Conservation (phyloP, 2,329 filamentous ascomycete species). For the Blastomyces parvus region DNA sequence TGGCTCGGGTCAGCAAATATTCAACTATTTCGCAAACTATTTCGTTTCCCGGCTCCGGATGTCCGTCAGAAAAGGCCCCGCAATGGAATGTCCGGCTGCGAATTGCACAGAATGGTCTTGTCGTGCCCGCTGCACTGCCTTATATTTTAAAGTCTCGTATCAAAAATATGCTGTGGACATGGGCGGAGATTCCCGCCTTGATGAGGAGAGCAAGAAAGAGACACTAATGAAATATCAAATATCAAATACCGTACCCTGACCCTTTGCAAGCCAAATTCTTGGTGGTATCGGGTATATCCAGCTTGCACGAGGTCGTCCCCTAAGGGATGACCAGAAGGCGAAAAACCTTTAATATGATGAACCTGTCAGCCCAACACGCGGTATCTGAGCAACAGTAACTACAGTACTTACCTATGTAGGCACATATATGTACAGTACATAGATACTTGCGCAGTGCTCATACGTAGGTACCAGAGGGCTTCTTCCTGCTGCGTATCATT, state of each 20-base stretch:
- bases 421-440: too few relatives aligned
- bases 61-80: not conserved
- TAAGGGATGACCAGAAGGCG: too few relatives aligned
- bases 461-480: too few relatives aligned
- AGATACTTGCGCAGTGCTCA: too few relatives aligned
- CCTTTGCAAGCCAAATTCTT: not conserved
- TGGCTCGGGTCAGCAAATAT: not conserved
- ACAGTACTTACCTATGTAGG: too few relatives aligned
- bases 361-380: not conserved
- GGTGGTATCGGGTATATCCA: not conserved
- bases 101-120: not conserved
- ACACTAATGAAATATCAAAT: not conserved
- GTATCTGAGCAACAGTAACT: not conserved
- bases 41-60: not conserved
- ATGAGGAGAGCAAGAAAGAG: not conserved
- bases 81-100: not conserved
- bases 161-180: not conserved
- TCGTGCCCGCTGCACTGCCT: not conserved
- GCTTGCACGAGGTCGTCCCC: too few relatives aligned
- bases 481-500: not conserved
- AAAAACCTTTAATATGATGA: not conserved
- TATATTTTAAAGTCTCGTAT: not conserved
- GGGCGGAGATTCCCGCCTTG: not conserved
- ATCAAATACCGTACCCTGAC: not conserved
- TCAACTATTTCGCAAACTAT: not conserved